These are phyloP conservation scores for Exophiala lecanii-corni DNA, from an alignment of 2,329 filamentous ascomycete genomes.

Conservation along the genomic window DNA sequence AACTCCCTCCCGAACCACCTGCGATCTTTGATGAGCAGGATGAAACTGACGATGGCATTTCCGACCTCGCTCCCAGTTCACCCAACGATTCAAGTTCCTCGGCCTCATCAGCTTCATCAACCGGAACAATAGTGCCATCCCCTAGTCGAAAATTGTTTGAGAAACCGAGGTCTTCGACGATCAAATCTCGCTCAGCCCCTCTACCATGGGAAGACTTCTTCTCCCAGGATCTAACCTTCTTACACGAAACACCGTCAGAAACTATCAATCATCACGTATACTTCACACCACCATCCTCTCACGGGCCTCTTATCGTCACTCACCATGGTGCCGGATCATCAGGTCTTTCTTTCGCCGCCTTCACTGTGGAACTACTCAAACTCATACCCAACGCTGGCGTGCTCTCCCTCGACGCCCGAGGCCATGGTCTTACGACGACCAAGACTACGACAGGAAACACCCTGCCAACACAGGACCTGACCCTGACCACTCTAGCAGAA, in stretches of 20 bases:
- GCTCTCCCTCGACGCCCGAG: constrained; percentile 77
- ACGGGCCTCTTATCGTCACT: constrained; percentile 80
- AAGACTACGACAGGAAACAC: constrained; percentile 6
- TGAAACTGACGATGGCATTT: constrained; percentile 32
- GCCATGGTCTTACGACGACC: constrained; percentile 66
- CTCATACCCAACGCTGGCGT: constrained; percentile 75
- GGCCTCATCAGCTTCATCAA: constrained; percentile 85
- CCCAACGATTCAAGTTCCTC: constrained; percentile 70
- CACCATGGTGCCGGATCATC: constrained; percentile 95
- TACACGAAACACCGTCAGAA: constrained; percentile 32
- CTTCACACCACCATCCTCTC: constrained; percentile 66
- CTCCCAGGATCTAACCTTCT: constrained; percentile 75
- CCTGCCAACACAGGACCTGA: constrained; percentile 54
- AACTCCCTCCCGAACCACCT: constrained; percentile 54
- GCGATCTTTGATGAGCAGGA: constrained; percentile 41
- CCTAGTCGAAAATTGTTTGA: constrained; percentile 69
- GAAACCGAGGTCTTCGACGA: constrained; percentile 49
- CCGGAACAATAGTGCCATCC: constrained; percentile 83
- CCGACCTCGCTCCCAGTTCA: constrained; percentile 22
- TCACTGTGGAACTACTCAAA: constrained; percentile 72
- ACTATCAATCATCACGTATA: constrained; percentile 75
- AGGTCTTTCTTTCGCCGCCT: constrained; percentile 82
- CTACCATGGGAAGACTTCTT: constrained; percentile 89
- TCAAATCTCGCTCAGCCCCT: constrained; percentile 50
- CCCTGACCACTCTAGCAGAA: constrained; percentile 64